A percentile compares a stretch with the other conserved stretches of the same genome.
Conservation (phyloP, 1,284 basidiomycete genomes). For the Boletus sp. region DNA sequence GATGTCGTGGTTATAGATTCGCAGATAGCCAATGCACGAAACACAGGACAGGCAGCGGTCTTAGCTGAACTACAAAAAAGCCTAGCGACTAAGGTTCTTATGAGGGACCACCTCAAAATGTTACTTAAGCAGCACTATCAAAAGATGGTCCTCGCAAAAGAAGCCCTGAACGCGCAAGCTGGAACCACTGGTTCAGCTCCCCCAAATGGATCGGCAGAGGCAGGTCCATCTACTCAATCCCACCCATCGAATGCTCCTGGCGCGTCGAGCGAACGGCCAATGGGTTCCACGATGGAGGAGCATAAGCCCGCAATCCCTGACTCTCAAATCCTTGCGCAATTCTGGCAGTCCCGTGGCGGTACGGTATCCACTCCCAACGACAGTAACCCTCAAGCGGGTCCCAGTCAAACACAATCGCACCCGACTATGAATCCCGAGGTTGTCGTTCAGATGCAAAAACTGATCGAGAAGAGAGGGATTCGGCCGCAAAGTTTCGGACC, state of each 20-base stretch:
- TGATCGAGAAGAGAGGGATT: slow-evolving; percentile 42
- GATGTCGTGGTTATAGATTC: slow-evolving; percentile 9
- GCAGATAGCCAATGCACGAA: slow-evolving; percentile 14
- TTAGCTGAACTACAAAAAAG: slow-evolving; percentile 16
- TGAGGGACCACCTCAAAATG: slow-evolving; percentile 16
- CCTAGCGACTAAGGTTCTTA: neutral
- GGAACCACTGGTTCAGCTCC: slow-evolving; percentile 3
- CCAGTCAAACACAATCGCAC: slow-evolving; percentile 14
- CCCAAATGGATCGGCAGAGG: slow-evolving; percentile 5
- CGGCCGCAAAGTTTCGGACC: slow-evolving; percentile 11
- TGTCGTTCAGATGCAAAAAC: slow-evolving; percentile 52
- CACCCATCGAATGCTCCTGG: slow-evolving; percentile 4
- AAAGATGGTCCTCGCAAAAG: slow-evolving; percentile 16
- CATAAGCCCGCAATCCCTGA: slow-evolving; percentile 19
- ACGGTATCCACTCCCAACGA: slow-evolving; percentile 1
- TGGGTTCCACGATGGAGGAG: slow-evolving; percentile 17
- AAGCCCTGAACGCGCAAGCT: neutral
- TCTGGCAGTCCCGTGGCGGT: slow-evolving; percentile 32
- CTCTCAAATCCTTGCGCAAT: slow-evolving; percentile 23
- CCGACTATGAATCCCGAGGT: slow-evolving; percentile 23
- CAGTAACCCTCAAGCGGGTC: slow-evolving; percentile 1
- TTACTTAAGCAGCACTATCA: slow-evolving; percentile 19
- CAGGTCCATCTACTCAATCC: slow-evolving; percentile 14
- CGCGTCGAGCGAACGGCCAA: slow-evolving; percentile 8
- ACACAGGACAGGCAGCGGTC: slow-evolving; percentile 16